A percentile compares a stretch with the other conserved stretches of the same genome.
These are phyloP conservation scores for Oryza coarctata DNA, from an alignment of 176 grass and related monocot genomes.

Conservation along the genomic window DNA sequence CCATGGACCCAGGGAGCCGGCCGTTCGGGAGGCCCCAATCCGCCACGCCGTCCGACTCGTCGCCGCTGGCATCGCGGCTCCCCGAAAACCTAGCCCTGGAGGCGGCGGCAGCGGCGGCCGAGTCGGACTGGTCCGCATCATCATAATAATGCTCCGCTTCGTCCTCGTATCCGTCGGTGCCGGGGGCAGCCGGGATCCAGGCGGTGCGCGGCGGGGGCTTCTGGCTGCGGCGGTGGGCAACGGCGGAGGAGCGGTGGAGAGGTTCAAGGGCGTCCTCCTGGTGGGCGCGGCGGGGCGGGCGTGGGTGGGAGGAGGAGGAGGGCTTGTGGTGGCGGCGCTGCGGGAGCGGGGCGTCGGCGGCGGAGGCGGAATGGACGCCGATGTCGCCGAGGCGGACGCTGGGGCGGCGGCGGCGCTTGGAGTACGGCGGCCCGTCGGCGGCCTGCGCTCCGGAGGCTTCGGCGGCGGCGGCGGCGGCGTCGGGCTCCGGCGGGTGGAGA, in stretches of 20 bases:
- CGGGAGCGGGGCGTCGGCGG: constrained; percentile 44
- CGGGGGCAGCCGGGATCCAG: constrained; percentile 12
- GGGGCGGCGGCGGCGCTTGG: constrained; percentile 89
- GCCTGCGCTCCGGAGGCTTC: not conserved
- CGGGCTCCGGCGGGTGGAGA: constrained; percentile 50
- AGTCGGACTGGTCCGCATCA: constrained; percentile 51
- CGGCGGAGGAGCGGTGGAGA: not conserved
- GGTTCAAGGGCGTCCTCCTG: constrained; percentile 44
- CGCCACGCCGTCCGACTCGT: constrained; percentile 56
- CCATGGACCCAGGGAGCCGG: constrained; percentile 23
- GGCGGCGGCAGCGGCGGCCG: constrained; percentile 31
- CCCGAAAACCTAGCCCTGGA: constrained; percentile 78
- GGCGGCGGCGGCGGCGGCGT: not conserved
- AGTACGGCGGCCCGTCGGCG: constrained; percentile 29
- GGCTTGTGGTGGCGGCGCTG: constrained; percentile 48
- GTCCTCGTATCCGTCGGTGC: constrained; percentile 27
- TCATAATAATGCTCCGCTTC: constrained; percentile 61
- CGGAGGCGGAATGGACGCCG: constrained; percentile 45
- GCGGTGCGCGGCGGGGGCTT: constrained; percentile 46
- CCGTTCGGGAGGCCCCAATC: constrained; percentile 69
- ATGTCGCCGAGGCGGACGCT: constrained; percentile 94
- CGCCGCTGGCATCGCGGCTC: constrained; percentile 54
- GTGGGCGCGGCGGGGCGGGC: constrained; percentile 40
- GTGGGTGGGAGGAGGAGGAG: constrained; percentile 34
- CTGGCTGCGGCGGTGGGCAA: constrained; percentile 9